A percentile compares a stretch with the other conserved stretches of the same genome.
phyloP scores from a whole-genome alignment of 805 yeast genomes.

The Candida endomychidarum region DNA sequence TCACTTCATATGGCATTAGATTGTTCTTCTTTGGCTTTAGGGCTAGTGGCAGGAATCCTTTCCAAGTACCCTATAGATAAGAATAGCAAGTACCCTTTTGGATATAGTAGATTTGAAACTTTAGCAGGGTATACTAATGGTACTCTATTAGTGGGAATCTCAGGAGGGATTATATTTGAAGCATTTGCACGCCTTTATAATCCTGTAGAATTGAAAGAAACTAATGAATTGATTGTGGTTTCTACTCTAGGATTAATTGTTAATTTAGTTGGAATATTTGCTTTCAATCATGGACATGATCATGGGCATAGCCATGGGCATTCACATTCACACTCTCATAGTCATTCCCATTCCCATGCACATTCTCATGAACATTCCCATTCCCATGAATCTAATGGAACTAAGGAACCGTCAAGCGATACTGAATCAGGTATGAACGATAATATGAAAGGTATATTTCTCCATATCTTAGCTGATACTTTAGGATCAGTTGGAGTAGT shows the following conservation, averaged over 20 bases:
- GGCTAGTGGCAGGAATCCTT: constrained; percentile 76
- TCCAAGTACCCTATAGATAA: constrained; percentile 45
- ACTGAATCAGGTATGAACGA: constrained; percentile 39
- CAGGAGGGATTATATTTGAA: constrained; percentile 83
- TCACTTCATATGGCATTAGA: constrained; percentile 96
- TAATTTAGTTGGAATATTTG: constrained; percentile 88
- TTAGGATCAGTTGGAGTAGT: constrained; percentile 97
- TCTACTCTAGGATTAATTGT: constrained; percentile 83
- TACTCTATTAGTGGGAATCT: constrained; percentile 80
- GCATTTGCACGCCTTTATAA: constrained; percentile 76
- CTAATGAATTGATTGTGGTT: constrained; percentile 82
- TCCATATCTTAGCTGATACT: constrained; percentile 94
- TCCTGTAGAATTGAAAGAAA: constrained; percentile 76
- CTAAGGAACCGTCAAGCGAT: constrained; percentile 1
- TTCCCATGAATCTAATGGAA: background rate
- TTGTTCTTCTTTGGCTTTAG: constrained; percentile 86
- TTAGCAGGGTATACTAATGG: constrained; percentile 96
- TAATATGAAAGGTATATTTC: constrained; percentile 91
- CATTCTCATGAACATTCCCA: constrained; percentile 3
- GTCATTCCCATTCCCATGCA: constrained; percentile 37
- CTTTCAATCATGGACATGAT: constrained; percentile 83
- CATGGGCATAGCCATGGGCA: constrained; percentile 43
- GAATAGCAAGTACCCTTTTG: constrained; percentile 79
- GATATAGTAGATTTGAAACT: constrained; percentile 80
- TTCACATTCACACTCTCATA: constrained; percentile 32